Evolutionary conservation across 1,139 yeast species (phyloP), one percentile per base, ranked within the genome.

Genomic region (Blastobotrys raffinosifermentans): DNA sequence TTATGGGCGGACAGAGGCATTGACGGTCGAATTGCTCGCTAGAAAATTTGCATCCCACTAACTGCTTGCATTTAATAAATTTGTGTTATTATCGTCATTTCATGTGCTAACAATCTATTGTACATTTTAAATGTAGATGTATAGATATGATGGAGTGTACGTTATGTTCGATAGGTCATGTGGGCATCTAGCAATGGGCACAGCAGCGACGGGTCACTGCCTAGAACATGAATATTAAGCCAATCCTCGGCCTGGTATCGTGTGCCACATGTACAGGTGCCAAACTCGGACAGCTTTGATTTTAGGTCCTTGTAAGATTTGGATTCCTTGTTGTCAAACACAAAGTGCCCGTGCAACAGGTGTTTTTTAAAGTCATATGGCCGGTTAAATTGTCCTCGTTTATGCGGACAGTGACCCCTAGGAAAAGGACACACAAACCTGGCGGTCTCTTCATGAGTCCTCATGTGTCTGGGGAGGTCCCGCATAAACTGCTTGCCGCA

Each of bases 341-440:
- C 60, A 53, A 78, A 79, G 49, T 79, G 86, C 35, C 73, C 67
- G 53, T 78, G 80, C 29, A 79, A 61, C 44, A 79, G 59, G 53
- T 79, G 86, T 50, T 79, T 79, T 52, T 79, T 79, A 60, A 67
- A 77, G 54, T 79, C 86, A 52, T 79, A 79, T 2, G 81, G 83
- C 31, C 86, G 65, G 59, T 79, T 79, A 60, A 79, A 79, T 46
- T 65, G 72, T 16, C 80, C 80, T 32, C 78, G 69, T 51, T 72
- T 76, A 55, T 79, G 85, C 9, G 70, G 64, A 53, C 86, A 79
- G 38, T 63, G 62, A 14, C 61, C 63, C 38, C 71, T 64, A 15
- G 84, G 81, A 50, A 69, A 79, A 18, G 75, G 67, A 54, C 86
- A 79, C 27, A 60, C 66, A 53, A 79, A 79, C 37, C 85, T 60